Conservation (phyloP, 2,329 filamentous ascomycete species). For the Trichoderma sp. region DNA sequence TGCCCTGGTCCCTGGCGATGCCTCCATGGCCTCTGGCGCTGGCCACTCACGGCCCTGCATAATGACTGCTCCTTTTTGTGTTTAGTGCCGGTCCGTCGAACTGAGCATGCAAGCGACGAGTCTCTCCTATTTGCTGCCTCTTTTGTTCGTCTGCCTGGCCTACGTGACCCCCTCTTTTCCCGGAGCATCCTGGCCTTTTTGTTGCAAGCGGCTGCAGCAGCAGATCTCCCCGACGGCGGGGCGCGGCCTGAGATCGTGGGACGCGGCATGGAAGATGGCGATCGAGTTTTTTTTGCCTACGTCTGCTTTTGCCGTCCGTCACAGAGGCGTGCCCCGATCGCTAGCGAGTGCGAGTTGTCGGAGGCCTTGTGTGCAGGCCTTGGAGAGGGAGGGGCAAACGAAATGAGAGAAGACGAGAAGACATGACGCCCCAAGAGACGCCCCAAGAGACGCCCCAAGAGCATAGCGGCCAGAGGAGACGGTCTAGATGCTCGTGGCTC, state of each 20-base stretch:
- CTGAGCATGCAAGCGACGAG: neutral
- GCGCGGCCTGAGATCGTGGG: conserved; percentile 12
- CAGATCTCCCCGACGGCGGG: conserved; percentile 17
- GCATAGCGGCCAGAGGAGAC: neutral
- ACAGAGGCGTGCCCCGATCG: neutral
- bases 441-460: neutral
- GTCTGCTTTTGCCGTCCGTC: neutral
- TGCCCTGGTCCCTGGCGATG: conserved; percentile 2
- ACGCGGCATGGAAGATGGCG: neutral
- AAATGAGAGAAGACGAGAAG: neutral
- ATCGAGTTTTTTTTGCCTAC: neutral
- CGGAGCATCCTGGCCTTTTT: neutral
- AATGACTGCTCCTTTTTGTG: neutral
- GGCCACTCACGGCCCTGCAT: neutral
- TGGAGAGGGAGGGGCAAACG: neutral
- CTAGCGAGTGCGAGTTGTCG: neutral
- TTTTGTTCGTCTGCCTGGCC: neutral
- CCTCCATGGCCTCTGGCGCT: neutral
- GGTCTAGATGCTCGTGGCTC: neutral
- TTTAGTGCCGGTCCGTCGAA: neutral
- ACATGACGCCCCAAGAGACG: neutral
- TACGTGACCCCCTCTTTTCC: neutral
- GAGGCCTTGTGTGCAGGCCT: neutral
- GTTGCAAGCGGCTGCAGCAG: conserved; percentile 10
- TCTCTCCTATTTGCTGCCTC: neutral